Conservation (phyloP, 108 stramenopile genomes). For the Nannochloropsis oceanica region DNA sequence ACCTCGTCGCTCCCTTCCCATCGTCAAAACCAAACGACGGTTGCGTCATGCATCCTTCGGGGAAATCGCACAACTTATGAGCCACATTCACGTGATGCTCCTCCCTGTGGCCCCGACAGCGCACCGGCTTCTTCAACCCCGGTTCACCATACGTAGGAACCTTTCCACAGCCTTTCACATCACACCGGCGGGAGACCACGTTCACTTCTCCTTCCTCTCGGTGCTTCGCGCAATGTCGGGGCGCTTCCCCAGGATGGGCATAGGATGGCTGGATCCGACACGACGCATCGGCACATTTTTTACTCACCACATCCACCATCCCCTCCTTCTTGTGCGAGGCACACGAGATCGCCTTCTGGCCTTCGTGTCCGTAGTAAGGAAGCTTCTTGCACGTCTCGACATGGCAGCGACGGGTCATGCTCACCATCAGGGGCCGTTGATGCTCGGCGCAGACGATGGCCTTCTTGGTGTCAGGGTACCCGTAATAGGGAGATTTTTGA, state of each 20-base stretch:
- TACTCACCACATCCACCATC: constrained; percentile 24
- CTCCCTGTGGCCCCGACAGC: constrained; percentile 18
- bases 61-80: neutral
- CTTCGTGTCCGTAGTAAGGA: constrained; percentile 17
- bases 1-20: constrained; percentile 1
- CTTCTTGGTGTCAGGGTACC: neutral
- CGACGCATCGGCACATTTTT: constrained; percentile 1
- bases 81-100: neutral
- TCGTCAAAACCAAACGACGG: constrained; percentile 27
- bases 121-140: constrained; percentile 7
- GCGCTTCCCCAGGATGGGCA: constrained; percentile 13
- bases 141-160: constrained; percentile 17
- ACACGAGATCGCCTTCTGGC: constrained; percentile 22
- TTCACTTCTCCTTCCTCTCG: neutral
- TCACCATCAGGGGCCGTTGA: neutral
- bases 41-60: constrained; percentile 2
- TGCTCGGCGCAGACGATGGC: neutral
- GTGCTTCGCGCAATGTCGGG: constrained; percentile 25
- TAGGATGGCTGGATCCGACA: constrained; percentile 12
- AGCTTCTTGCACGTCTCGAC: constrained; percentile 22
- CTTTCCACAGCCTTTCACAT: constrained; percentile 17
- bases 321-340: constrained; percentile 23
- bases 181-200: constrained; percentile 12
- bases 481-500: neutral
- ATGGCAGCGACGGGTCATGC: constrained; percentile 19